Percentiles rank a stretch among this genome's conserved stretches.
Evolutionary conservation across 805 yeast genomes (phyloP).

Genomic region (Yueomyces sinensis): DNA sequence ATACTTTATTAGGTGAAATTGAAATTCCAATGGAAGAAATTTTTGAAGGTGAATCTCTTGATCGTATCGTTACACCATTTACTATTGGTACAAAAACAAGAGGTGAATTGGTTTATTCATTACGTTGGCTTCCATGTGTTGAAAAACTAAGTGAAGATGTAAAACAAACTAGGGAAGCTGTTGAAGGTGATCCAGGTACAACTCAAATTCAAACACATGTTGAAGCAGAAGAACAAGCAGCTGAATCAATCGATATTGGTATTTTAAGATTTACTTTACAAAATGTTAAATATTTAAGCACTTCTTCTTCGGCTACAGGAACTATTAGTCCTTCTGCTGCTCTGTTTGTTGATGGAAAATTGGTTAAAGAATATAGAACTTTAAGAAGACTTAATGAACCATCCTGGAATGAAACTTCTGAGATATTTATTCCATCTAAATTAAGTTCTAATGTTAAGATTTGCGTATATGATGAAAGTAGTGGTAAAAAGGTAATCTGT

Average conservation of each 20-base stretch:
- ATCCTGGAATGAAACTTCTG: conserved; percentile 51
- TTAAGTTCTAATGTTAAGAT: conserved; percentile 40
- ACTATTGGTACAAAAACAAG: conserved; percentile 34
- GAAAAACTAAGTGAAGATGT: conserved; percentile 3
- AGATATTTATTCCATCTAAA: conserved; percentile 49
- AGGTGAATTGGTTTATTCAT: conserved; percentile 47
- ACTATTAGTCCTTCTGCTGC: conserved; percentile 52
- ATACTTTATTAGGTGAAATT: conserved; percentile 35
- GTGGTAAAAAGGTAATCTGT: conserved; percentile 36
- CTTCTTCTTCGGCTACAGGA: conserved; percentile 34
- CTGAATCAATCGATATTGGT: conserved; percentile 53
- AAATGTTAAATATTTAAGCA: conserved; percentile 46
- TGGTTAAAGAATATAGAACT: conserved; percentile 44
- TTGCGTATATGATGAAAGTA: conserved; percentile 47
- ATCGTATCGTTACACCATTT: conserved; percentile 13
- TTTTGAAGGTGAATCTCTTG: conserved; percentile 34
- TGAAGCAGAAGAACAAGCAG: conserved; percentile 17
- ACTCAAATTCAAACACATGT: conserved; percentile 4
- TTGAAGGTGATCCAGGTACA: conserved; percentile 7
- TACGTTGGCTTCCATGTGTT: conserved; percentile 28
- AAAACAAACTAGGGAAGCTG: background rate
- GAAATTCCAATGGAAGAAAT: conserved; percentile 46
- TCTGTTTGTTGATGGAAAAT: conserved; percentile 41
- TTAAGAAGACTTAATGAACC: conserved; percentile 63
- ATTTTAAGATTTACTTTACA: conserved; percentile 51